These are phyloP conservation scores for Voacanga thouarsii DNA, from an alignment of 257 asterid genomes.

Conservation along the genomic window DNA sequence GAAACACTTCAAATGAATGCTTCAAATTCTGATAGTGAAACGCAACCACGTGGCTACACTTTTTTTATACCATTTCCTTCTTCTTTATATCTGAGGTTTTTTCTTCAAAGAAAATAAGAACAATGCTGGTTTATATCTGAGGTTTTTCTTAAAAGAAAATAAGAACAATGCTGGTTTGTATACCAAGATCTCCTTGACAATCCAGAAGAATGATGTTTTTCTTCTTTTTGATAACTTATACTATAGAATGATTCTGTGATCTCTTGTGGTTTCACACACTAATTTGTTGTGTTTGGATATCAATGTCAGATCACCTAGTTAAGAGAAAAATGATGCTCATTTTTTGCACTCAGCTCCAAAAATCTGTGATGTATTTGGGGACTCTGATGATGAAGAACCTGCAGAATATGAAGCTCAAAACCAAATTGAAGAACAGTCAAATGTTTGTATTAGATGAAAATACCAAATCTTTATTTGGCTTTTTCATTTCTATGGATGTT, in stretches of 20 bases:
- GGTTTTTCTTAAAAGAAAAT: not conserved
- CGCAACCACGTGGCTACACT: no score
- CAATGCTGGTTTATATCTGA: no score
- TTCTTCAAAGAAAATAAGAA: no score
- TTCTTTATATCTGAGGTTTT: no score
- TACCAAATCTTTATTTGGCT: constrained; percentile 5
- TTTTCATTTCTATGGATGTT: constrained; percentile 10
- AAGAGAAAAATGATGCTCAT: constrained; percentile 61
- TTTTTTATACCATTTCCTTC: not conserved
- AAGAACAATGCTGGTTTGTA: not conserved
- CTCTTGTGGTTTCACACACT: not conserved
- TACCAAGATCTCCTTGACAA: not conserved
- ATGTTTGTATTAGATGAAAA: constrained; percentile 34
- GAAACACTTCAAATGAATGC: no score
- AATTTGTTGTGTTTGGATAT: constrained; percentile 11
- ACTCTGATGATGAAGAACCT: constrained; percentile 80
- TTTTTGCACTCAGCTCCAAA: constrained; percentile 65
- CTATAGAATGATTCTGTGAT: no score
- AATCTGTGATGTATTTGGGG: constrained; percentile 89
- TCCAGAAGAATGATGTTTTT: not conserved
- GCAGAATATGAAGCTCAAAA: constrained; percentile 47
- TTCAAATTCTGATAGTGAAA: no score
- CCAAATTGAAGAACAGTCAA: constrained; percentile 53
- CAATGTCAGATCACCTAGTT: constrained; percentile 51
- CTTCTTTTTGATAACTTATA: not conserved